Conservation (phyloP, 805 yeast species). For the Teunomyces panamensis region DNA sequence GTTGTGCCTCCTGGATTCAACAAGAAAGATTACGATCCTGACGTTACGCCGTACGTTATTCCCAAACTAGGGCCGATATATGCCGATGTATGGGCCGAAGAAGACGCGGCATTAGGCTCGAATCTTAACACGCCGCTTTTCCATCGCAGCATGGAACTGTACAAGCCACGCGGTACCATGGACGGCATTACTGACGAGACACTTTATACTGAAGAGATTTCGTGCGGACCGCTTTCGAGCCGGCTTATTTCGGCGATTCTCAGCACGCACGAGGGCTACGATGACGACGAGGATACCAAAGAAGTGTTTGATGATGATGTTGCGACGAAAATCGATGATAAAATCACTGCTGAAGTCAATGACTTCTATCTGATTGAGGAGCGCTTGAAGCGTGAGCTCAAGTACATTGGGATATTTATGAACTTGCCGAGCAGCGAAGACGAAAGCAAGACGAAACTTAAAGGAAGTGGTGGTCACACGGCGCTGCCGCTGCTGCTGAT, state of each 20-base stretch:
- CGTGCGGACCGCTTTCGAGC: conserved; percentile 89
- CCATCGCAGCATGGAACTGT: conserved; percentile 41
- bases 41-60: conserved; percentile 66
- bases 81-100: conserved; percentile 82
- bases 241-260: conserved; percentile 80
- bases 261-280: conserved; percentile 32
- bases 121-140: conserved; percentile 47
- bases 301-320: conserved; percentile 28
- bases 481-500: conserved; percentile 24
- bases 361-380: conserved; percentile 86
- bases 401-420: conserved; percentile 86
- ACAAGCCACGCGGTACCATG: conserved; percentile 58
- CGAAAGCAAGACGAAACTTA: conserved; percentile 25
- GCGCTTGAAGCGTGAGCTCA: conserved; percentile 79
- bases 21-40: conserved; percentile 56
- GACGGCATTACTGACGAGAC: conserved; percentile 56
- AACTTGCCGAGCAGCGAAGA: conserved; percentile 43
- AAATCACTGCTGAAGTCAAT: conserved; percentile 45
- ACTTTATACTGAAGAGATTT: conserved; percentile 68
- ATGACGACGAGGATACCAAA: conserved; percentile 15
- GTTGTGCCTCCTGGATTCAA: conserved; percentile 53
- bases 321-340: conserved; percentile 36
- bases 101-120: conserved; percentile 52
- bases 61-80: conserved; percentile 86
- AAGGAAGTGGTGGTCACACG: not conserved